Evolutionary conservation across 1,139 yeast species (phyloP).

Genomic region (Kodamaea ohmeri): DNA sequence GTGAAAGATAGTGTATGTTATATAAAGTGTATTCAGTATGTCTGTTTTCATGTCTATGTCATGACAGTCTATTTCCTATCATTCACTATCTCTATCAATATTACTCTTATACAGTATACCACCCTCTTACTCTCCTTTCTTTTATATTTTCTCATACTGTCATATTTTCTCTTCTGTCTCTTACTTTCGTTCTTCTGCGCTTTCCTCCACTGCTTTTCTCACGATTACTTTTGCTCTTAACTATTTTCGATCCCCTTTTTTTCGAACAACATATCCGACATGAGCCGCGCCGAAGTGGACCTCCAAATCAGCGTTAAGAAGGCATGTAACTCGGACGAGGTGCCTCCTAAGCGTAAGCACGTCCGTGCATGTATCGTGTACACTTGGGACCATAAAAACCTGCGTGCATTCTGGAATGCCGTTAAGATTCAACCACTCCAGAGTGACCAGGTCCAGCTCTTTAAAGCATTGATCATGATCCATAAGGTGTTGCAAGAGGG

Average conservation of each 20-base stretch:
- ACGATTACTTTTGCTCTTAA: neutral
- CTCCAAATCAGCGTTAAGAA: constrained; percentile 71
- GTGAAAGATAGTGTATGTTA: no score
- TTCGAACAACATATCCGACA: constrained; percentile 13
- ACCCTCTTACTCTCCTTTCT: no score
- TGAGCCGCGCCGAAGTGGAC: constrained; percentile 58
- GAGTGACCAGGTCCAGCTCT: constrained; percentile 76
- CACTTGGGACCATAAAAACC: constrained; percentile 93
- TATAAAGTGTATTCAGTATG: no score
- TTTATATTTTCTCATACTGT: no score
- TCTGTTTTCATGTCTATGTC: no score
- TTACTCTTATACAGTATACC: no score
- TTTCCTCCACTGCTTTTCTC: no score
- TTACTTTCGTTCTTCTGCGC: no score
- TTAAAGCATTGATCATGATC: constrained; percentile 82
- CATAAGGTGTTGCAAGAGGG: constrained; percentile 98
- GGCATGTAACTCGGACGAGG: constrained; percentile 83
- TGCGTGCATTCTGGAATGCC: constrained; percentile 83
- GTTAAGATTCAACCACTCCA: constrained; percentile 79
- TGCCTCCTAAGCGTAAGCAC: constrained; percentile 94
- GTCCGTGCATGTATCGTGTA: constrained; percentile 91
- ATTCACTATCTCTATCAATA: no score
- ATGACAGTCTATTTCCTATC: no score
- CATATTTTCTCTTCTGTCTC: no score
- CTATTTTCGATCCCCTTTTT: neutral